These are phyloP conservation scores for Tulasnella sp. DNA, from an alignment of 768 basidiomycete genomes.

Conservation along the genomic window DNA sequence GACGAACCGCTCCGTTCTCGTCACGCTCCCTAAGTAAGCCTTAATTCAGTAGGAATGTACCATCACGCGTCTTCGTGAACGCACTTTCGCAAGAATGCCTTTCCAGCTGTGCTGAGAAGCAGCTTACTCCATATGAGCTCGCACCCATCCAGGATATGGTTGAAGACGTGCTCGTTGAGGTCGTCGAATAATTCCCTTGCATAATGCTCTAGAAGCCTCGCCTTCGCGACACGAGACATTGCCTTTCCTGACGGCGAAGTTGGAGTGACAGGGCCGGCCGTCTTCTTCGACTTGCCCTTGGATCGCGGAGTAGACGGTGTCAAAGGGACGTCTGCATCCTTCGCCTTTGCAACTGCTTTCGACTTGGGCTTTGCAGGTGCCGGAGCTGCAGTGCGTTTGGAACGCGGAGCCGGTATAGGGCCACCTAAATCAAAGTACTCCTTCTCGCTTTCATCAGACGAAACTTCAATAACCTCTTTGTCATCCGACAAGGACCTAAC, in stretches of 20 bases:
- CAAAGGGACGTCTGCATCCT: constrained; percentile 4
- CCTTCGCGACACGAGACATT: constrained; percentile 19
- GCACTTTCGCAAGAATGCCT: constrained; percentile 27
- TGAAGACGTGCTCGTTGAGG: constrained; percentile 21
- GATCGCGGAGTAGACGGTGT: background rate
- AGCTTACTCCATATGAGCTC: constrained; percentile 30
- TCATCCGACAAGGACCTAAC: constrained; percentile 4
- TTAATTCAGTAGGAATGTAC: background rate
- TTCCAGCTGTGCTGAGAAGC: constrained; percentile 28
- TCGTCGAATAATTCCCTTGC: constrained; percentile 28
- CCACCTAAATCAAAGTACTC: background rate
- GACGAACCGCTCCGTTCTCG: background rate
- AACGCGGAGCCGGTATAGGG: background rate
- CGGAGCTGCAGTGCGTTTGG: constrained; percentile 4
- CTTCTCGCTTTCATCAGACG: constrained; percentile 2
- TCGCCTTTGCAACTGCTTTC: background rate
- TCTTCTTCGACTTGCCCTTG: constrained; percentile 18
- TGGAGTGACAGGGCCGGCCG: constrained; percentile 13
- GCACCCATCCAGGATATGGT: constrained; percentile 25
- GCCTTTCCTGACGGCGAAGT: constrained; percentile 26
- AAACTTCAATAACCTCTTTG: constrained; percentile 20
- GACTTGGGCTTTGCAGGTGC: constrained; percentile 10
- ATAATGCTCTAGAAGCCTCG: constrained; percentile 24
- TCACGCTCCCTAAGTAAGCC: background rate
- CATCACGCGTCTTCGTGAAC: background rate